Percentiles rank a stretch among this genome's conserved stretches.
Conservation (phyloP, 1,284 basidiomycete species). For the Baeospora myosura region DNA sequence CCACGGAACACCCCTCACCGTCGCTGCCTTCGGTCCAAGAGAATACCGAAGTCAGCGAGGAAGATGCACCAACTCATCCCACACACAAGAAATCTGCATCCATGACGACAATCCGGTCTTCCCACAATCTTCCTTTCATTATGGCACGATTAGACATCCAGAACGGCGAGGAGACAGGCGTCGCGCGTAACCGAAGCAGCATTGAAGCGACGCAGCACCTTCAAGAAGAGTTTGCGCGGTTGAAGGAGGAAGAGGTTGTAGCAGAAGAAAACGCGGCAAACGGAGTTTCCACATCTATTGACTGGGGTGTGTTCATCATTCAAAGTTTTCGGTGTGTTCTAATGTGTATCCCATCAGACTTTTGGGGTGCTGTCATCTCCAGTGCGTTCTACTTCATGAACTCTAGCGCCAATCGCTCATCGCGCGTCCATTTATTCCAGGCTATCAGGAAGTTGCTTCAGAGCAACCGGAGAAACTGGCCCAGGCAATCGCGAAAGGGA, state of each 20-base stretch:
- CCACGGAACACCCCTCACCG: too few species aligned
- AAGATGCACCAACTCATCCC: too few species aligned
- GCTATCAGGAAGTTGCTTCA: constrained; percentile 82
- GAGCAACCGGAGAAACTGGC: constrained; percentile 76
- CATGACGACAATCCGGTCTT: constrained; percentile 48
- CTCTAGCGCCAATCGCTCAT: neutral
- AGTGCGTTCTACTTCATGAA: constrained; percentile 33
- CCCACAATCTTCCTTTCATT: constrained; percentile 42
- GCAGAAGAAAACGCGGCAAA: constrained; percentile 29
- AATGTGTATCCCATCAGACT: constrained; percentile 46
- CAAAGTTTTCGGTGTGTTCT: constrained; percentile 5
- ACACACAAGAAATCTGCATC: constrained; percentile 61
- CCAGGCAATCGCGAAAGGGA: constrained; percentile 86
- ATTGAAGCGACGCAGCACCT: constrained; percentile 60
- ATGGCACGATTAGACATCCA: constrained; percentile 37
- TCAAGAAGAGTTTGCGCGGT: constrained; percentile 61
- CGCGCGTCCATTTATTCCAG: constrained; percentile 26
- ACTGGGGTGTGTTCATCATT: constrained; percentile 58
- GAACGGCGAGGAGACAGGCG: constrained; percentile 29
- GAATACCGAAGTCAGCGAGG: too few species aligned
- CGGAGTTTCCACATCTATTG: constrained; percentile 37
- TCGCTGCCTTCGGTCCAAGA: too few species aligned
- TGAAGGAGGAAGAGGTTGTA: constrained; percentile 39
- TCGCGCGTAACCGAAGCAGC: constrained; percentile 35
- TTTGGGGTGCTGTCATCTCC: constrained; percentile 94